phyloP scores from a whole-genome alignment of 805 yeast species.

The Yamadazyma ubonensis region DNA sequence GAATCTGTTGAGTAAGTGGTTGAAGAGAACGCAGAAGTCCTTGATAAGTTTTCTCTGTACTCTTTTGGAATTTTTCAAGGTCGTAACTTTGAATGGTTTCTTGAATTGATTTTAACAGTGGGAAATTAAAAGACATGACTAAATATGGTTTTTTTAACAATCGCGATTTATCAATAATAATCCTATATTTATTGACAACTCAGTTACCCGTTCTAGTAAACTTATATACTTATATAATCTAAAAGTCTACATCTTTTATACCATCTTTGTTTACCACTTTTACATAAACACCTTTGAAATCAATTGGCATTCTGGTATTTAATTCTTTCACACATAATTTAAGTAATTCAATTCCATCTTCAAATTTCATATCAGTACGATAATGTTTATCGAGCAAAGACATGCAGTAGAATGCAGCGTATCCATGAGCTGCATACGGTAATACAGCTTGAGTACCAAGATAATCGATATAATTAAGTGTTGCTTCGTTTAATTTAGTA shows the following conservation, averaged over 20 bases:
- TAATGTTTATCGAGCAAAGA: conserved; percentile 90
- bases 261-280: conserved; percentile 68
- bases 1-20: conserved; percentile 34
- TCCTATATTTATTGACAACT: neutral
- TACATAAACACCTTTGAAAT: conserved; percentile 81
- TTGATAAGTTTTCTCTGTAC: conserved; percentile 43
- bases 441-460: conserved; percentile 86
- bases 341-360: conserved; percentile 77
- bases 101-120: conserved; percentile 26
- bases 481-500: conserved; percentile 54
- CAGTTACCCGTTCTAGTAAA: too few species aligned
- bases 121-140: conserved; percentile 16
- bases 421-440: conserved; percentile 98
- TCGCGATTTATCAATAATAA: too few species aligned
- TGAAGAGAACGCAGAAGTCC: conserved; percentile 44
- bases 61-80: conserved; percentile 34
- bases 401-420: conserved; percentile 93
- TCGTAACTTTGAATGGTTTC: conserved; percentile 43
- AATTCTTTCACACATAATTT: conserved; percentile 75
- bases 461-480: conserved; percentile 87
- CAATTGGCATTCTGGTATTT: conserved; percentile 83
- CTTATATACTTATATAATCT: neutral
- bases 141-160: too few species aligned
- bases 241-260: conserved; percentile 8
- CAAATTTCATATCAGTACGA: conserved; percentile 67